Base-by-base conservation (phyloP, 192 early-diverging fungal species). In the Backusella tuberculispora region DNA sequence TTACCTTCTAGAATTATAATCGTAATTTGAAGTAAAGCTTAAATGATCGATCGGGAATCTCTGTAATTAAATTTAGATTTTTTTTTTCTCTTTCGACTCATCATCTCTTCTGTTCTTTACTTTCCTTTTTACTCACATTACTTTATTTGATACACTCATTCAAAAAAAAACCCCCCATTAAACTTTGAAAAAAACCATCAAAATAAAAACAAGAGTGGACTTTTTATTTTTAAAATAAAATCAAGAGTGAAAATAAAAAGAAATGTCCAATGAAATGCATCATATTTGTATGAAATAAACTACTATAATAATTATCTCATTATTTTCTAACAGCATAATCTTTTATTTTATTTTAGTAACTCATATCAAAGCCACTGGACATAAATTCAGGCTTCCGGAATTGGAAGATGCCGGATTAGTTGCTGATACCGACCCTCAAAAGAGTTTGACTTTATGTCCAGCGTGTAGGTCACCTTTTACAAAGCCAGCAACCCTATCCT, bases 401-500 rank as follows among this genome's bases (percentile, higher is more conserved):
- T 42, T 17, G 38, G 38, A 67, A 67, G 41, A 67, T 4, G 66
- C 12, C 10, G 66, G 66, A 13, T 19, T 38, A 12, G 40, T 41
- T 21, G 40, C 10, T n/a, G 41, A 43, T 43, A 43, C 26, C 43
- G 66, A 68, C 13, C 37, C 21, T 43, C 44, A 46, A 69, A 69
- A 45, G 9, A 47, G 42, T 7, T 29, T 45, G 4, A 45, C 68
- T 45, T 45, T 45, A 19, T 69, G 68, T 69, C 68, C 43, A 45
- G 24, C 17, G 21, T 67, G 66, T 17, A 67, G 41, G 37, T 42
- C 43, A 29, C 19, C 19, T 46, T 69, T 69, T 44, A 21, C 7
- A 29, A 43, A 73, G 17, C 85, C 85, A 0, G 21, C 77, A 29
- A 86, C 85, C 10, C 71, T 86, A 5, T 79, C 85, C 0, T 86